A percentile compares a stretch with the other conserved stretches of the same genome.
Evolutionary conservation across 164 flowering plant species (phyloP).

Genomic region (Nelumbo lutea): DNA sequence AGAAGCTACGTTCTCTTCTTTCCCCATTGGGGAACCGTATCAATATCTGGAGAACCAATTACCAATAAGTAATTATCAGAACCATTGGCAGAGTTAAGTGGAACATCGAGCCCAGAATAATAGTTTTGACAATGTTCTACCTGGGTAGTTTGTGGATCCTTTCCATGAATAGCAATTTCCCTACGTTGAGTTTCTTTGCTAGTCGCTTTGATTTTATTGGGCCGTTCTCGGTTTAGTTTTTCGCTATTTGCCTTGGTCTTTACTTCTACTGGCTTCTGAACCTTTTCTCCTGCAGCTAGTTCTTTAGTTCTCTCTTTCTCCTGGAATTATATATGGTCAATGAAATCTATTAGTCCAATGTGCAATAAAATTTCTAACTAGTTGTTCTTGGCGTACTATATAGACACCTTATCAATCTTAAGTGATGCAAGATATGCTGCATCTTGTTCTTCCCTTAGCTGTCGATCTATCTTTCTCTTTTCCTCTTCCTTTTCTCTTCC

Average conservation of each 20-base stretch:
- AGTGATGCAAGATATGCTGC: slow-evolving; percentile 63
- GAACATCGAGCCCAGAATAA: not conserved
- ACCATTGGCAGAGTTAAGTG: too few relatives aligned
- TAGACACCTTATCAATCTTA: slow-evolving; percentile 40
- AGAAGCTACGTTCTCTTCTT: slow-evolving; percentile 53
- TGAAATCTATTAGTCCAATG: too few relatives aligned
- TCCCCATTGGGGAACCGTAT: slow-evolving; percentile 71
- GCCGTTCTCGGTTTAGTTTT: slow-evolving; percentile 11
- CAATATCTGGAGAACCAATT: slow-evolving; percentile 38
- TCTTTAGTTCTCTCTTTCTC: slow-evolving; percentile 32
- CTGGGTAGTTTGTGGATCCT: slow-evolving; percentile 33
- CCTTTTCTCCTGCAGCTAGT: slow-evolving; percentile 8
- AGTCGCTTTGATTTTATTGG: slow-evolving; percentile 20
- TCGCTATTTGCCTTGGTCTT: slow-evolving; percentile 16
- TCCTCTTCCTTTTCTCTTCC: slow-evolving; percentile 26
- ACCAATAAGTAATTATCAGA: not conserved
- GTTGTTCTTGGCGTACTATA: too few relatives aligned
- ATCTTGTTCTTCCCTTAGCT: slow-evolving; percentile 62
- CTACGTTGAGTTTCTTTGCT: slow-evolving; percentile 18
- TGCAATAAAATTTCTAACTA: too few relatives aligned
- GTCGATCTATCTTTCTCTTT: slow-evolving; percentile 37
- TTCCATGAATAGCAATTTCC: slow-evolving; percentile 14
- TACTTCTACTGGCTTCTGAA: slow-evolving; percentile 19
- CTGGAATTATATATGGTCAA: slow-evolving; percentile 17
- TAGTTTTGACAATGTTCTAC: slow-evolving; percentile 17